Percentiles rank a stretch among this genome's conserved stretches.
These are phyloP conservation scores for Boletus rubropictus DNA, from an alignment of 768 basidiomycete genomes.

Conservation along the genomic window DNA sequence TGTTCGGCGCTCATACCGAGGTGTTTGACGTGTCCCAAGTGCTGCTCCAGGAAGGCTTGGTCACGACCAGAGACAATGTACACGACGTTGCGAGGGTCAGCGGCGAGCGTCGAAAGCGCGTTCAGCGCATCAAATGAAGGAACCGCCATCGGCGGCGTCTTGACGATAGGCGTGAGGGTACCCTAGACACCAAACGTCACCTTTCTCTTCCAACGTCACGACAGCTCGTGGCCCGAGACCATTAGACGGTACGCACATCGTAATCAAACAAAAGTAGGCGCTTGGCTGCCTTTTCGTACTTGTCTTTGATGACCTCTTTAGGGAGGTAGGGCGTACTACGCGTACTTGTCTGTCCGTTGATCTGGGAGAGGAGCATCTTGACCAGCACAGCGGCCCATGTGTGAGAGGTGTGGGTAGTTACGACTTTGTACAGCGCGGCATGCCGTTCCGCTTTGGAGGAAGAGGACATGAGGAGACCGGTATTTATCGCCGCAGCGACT, in stretches of 20 bases:
- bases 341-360: constrained; percentile 73
- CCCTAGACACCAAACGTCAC: constrained; percentile 45
- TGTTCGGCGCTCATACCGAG: constrained; percentile 96
- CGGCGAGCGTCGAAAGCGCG: constrained; percentile 64
- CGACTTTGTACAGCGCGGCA: constrained; percentile 68
- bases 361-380: constrained; percentile 80
- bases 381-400: constrained; percentile 90
- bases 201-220: background rate
- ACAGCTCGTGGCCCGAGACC: background rate
- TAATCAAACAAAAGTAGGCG: constrained; percentile 94
- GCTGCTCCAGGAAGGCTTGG: constrained; percentile 83
- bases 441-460: constrained; percentile 74
- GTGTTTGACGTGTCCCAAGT: constrained; percentile 75
- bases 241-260: constrained; percentile 53
- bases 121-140: constrained; percentile 71
- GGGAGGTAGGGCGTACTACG: constrained; percentile 83
- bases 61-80: constrained; percentile 98
- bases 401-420: constrained; percentile 90
- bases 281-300: constrained; percentile 70
- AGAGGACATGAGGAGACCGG: constrained; percentile 76
- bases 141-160: constrained; percentile 80
- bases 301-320: constrained; percentile 46
- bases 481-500: constrained; percentile 85
- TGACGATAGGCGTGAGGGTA: constrained; percentile 95
- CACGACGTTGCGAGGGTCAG: constrained; percentile 85